Conservation (phyloP, 176 grass and related monocot species). For the Phyllostachys edulis region DNA sequence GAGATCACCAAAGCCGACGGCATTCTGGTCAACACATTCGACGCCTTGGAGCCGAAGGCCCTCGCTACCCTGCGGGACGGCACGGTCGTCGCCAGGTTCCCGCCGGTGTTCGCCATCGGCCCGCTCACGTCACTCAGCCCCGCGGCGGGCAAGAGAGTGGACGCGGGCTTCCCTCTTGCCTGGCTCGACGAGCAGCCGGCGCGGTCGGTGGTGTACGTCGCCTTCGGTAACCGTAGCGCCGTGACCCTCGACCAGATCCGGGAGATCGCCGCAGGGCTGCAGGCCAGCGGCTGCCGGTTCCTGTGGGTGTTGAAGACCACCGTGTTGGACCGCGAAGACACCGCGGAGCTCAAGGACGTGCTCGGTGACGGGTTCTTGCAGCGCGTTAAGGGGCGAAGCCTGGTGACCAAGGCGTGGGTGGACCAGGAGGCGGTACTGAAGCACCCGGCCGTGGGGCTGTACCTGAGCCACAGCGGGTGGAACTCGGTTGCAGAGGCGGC, state of each 20-base stretch:
- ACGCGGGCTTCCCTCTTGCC: neutral
- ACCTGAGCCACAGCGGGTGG: conserved; percentile 42
- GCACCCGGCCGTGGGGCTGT: conserved; percentile 54
- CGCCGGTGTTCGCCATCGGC: conserved; percentile 43
- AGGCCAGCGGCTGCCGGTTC: conserved; percentile 55
- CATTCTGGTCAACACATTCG: conserved; percentile 58
- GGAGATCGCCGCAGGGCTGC: conserved; percentile 57
- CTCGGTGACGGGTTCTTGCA: conserved; percentile 38
- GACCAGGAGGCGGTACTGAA: conserved; percentile 59
- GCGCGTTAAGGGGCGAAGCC: conserved; percentile 44
- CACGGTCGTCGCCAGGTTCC: conserved; percentile 27
- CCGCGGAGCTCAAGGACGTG: neutral
- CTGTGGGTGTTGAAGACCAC: conserved; percentile 69
- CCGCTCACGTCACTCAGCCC: conserved; percentile 3
- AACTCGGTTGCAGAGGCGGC: conserved; percentile 45
- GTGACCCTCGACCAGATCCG: conserved; percentile 39
- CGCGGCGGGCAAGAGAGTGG: neutral
- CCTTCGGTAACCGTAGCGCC: conserved; percentile 61
- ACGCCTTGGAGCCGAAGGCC: conserved; percentile 43
- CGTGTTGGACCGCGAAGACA: conserved; percentile 48
- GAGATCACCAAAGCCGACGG: conserved; percentile 25
- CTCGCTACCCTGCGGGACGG: conserved; percentile 51
- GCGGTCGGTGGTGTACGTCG: conserved; percentile 56
- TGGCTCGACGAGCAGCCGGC: conserved; percentile 62
- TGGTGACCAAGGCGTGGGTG: conserved; percentile 64